A percentile compares a stretch with the other conserved stretches of the same genome.
phyloP scores from a whole-genome alignment of 805 yeast species.

The Nakazawaea anatomiae region DNA sequence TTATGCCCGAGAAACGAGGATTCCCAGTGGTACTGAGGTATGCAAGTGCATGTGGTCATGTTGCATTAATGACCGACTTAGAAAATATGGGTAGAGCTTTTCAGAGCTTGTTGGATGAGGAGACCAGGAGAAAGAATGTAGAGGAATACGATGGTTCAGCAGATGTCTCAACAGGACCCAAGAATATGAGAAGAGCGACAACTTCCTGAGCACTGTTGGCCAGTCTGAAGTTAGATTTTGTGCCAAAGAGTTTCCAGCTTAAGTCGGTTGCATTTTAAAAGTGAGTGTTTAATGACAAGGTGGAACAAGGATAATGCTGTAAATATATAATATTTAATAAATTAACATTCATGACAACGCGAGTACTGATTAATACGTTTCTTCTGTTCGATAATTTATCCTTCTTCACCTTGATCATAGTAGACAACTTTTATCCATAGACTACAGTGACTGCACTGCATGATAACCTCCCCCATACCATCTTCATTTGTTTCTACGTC shows the following conservation, averaged over 20 bases:
- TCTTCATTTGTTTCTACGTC: slow-evolving; percentile 44
- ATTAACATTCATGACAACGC: not conserved
- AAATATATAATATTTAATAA: not conserved
- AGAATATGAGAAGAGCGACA: not conserved
- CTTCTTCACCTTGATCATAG: slow-evolving; percentile 35
- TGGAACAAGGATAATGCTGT: not conserved
- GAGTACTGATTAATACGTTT: not conserved
- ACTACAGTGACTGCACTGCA: slow-evolving; percentile 82
- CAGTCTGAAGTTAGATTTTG: not conserved
- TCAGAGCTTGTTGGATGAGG: slow-evolving; percentile 55
- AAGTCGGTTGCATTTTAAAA: too few species aligned
- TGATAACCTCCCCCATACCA: slow-evolving; percentile 55
- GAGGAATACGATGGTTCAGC: not conserved
- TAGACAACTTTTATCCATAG: slow-evolving; percentile 77
- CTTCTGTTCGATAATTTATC: not conserved
- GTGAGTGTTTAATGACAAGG: too few species aligned
- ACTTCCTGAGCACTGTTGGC: not conserved
- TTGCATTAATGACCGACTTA: slow-evolving; percentile 70
- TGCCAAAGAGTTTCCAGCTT: too few species aligned
- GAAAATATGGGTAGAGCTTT: slow-evolving; percentile 69
- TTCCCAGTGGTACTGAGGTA: slow-evolving; percentile 69
- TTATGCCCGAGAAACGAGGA: slow-evolving; percentile 73
- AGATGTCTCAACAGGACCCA: not conserved
- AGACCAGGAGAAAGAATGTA: slow-evolving; percentile 22
- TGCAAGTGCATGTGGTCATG: slow-evolving; percentile 67